Base-by-base conservation (phyloP, 345 rosid genomes). In the Lenwebbia sp. region DNA sequence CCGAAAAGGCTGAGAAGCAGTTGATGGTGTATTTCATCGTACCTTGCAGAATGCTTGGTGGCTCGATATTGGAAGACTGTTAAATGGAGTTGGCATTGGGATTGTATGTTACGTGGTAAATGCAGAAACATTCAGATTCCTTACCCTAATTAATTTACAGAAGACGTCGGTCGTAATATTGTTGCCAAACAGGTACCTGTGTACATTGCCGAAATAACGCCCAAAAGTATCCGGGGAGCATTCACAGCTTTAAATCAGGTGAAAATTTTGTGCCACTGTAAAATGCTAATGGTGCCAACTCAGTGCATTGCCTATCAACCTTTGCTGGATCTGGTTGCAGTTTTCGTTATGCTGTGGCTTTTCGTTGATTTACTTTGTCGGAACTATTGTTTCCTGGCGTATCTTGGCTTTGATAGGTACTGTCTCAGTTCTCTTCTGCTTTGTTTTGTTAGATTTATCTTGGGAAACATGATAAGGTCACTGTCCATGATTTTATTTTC, bases 11-110 rank as follows among this genome's bases (percentile, higher is more conserved):
- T 33, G 47, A 9, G 78, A 15, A 82, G 26, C 49, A 51, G 26
- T 28, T 51, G 40, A 53, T 76, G 1, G 40, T 37, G 26, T 49
- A 21, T 41, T 51, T 15, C 23, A 47, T 60, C 53, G 52, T 37
- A 17, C 62, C 74, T 81, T n/a, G 75, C 50, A 90, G 94, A 86
- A 51, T 65, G 88, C 88, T 51, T 88, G 82, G 90, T 87, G 85
- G 37, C 90, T 91, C 10, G 88, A 92, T 74, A 30, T 89, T 58
- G 94, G 93, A 65, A 88, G 93, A 86, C 70, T 86, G 30, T 86
- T 83, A 4, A 28, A 70, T 7, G 92, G 93, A n/a, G 78, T 89
- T 49, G 93, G 93, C 85, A 23, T 87, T 13, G 91, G 89, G 57
- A 30, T 91, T 75, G 15, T 84, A 58, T 55, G 85, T 83, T 92